Evolutionary conservation across 371 early-diverging fungal genomes (phyloP).

Genomic region (Zychaea mexicana): DNA sequence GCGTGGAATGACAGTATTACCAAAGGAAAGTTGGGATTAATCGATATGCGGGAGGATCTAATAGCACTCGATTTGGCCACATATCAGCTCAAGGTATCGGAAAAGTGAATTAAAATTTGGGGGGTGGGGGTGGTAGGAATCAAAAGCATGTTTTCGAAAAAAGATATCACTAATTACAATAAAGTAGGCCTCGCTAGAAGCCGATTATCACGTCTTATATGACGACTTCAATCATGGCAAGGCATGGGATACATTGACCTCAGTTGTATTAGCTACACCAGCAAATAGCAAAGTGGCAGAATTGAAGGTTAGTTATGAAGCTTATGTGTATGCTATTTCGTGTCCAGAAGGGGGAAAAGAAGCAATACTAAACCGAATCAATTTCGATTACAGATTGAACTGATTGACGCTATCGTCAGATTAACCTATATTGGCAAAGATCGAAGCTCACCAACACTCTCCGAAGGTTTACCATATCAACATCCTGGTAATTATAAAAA

Average conservation of each 20-base stretch:
- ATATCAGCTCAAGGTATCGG: slow-evolving; percentile 24
- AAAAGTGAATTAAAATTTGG: neutral
- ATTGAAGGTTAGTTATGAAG: slow-evolving; percentile 32
- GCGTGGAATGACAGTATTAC: slow-evolving; percentile 29
- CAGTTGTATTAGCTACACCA: slow-evolving; percentile 38
- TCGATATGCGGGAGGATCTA: slow-evolving; percentile 25
- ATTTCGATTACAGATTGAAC: slow-evolving; percentile 33
- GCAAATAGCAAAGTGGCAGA: slow-evolving; percentile 33
- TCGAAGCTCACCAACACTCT: slow-evolving; percentile 40
- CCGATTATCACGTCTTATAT: slow-evolving; percentile 39
- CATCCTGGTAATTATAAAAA: slow-evolving; percentile 50
- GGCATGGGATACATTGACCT: slow-evolving; percentile 39
- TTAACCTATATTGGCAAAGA: slow-evolving; percentile 54
- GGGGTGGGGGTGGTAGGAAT: neutral
- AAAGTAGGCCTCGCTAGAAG: slow-evolving; percentile 19
- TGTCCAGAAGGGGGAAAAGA: too few species aligned
- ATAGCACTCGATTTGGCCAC: slow-evolving; percentile 23
- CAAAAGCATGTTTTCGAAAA: too few species aligned
- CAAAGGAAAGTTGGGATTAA: slow-evolving; percentile 17
- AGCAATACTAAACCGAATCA: neutral
- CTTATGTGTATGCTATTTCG: neutral
- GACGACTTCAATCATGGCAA: slow-evolving; percentile 45
- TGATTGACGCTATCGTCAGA: slow-evolving; percentile 46
- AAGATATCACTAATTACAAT: neutral
- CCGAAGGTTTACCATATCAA: slow-evolving; percentile 62